Percentiles rank a stretch among this genome's conserved stretches.
These are phyloP conservation scores for Celoporthe dispersa DNA, from an alignment of 2,329 filamentous ascomycete genomes.

Conservation along the genomic window DNA sequence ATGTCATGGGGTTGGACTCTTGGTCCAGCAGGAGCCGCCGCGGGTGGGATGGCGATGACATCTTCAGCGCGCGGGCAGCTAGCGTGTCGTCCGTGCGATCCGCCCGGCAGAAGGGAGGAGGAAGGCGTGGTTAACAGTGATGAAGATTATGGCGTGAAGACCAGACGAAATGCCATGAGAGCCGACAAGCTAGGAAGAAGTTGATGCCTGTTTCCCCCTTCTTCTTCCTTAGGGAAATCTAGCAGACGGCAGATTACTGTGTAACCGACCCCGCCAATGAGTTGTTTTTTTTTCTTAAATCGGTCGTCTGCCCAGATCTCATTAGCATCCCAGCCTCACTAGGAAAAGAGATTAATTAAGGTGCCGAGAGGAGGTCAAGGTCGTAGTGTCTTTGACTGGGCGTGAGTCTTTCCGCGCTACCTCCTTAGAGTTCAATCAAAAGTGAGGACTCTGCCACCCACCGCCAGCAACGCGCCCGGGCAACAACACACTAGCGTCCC, in stretches of 20 bases:
- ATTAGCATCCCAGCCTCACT: background rate
- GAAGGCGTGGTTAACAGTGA: background rate
- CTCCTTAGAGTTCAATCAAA: background rate
- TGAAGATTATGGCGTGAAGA: background rate
- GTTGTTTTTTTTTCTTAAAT: background rate
- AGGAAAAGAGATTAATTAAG: background rate
- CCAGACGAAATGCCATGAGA: background rate
- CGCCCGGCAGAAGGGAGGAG: background rate
- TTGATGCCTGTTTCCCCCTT: background rate
- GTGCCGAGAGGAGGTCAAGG: background rate
- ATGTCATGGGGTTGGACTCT: conserved; percentile 60
- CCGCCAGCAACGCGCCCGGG: background rate
- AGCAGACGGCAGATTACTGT: background rate
- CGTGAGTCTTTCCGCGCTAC: background rate
- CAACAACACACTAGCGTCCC: background rate
- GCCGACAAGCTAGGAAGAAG: background rate
- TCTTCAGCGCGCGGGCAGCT: conserved; percentile 55
- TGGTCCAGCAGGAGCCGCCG: conserved; percentile 40
- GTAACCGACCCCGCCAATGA: background rate
- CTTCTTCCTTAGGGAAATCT: too few species aligned
- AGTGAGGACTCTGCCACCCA: background rate
- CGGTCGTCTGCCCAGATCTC: background rate
- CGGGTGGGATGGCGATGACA: conserved; percentile 35
- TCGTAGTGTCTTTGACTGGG: background rate
- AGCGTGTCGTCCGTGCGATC: conserved; percentile 43